Evolutionary conservation across 2,329 filamentous ascomycete genomes (phyloP), one percentile per base, ranked within the genome.

Genomic region (Alternaria dauci): DNA sequence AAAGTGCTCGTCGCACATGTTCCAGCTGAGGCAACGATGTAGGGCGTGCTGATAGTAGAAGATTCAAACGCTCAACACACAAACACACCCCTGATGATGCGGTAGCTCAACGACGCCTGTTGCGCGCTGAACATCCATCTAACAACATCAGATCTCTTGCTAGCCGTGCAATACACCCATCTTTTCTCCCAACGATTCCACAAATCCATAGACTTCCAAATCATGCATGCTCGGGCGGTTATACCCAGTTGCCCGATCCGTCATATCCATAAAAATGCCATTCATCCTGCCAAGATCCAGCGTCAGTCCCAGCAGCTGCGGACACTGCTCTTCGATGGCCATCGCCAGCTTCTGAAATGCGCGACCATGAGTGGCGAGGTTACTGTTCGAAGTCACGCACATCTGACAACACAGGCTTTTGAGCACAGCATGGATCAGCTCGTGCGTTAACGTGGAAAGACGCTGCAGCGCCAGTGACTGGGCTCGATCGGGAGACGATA

Each of bases 161-260:
- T 36, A 36, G 5, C 12, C 5, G 32, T 36, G 6, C 14, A 12
- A 36, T 5, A 6, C 20, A 14, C 32, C 14, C 14, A 36, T 36
- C 32, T 16, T 36, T 36, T 36, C 14, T 16, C 7, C 16, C 25
- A 16, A 26, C 12, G 42, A n/a, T 16, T 28, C 25, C 14, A 30
- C 42, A 28, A 44, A 44, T 14, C 25, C 42, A 9, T n/a, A 44
- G 8, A 30, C 16, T 25, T 28, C 42, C 14, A 44, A 12, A 28
- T 28, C 42, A 30, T 44, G 42, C 14, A 30, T 23, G n/a, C 44
- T 47, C 4, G 44, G 44, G 11, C 9, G 5, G 18, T 9, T 8
- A 9, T 4, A 4, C 2, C 1, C 4, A 2, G 44, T 14, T 8
- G 9, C n/a, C 0, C 1, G 1, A 3, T 5, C 12, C 11, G 1